phyloP scores from a whole-genome alignment of 164 flowering plant genomes.

The Stephania cephalantha region DNA sequence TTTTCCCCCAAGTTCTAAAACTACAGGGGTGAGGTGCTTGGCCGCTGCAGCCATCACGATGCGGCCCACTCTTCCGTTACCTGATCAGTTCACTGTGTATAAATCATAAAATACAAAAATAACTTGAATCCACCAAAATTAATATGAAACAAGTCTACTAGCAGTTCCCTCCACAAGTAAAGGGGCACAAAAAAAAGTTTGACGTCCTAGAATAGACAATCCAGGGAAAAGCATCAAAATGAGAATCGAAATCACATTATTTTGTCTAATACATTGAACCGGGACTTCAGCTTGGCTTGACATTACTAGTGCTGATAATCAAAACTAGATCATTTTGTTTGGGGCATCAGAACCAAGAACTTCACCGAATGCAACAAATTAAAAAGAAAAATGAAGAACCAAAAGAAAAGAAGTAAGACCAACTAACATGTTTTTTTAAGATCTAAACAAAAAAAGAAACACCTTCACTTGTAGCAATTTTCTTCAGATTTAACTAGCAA shows the following conservation, averaged over 20 bases:
- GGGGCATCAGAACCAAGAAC: not conserved
- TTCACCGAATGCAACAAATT: not conserved
- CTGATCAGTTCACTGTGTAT: constrained; percentile 30
- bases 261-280: not conserved
- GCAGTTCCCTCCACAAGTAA: not conserved
- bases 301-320: not conserved
- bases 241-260: too few species aligned
- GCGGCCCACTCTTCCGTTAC: constrained; percentile 75
- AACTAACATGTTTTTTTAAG: not conserved
- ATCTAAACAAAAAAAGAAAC: not conserved
- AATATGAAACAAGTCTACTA: not conserved
- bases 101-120: not conserved
- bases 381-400: not conserved
- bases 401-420: not conserved
- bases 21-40: constrained; percentile 90
- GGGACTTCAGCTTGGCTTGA: not conserved
- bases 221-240: not conserved
- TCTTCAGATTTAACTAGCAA: not conserved
- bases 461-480: not conserved
- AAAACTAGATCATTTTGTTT: not conserved
- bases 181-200: not conserved
- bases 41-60: constrained; percentile 90
- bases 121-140: not conserved
- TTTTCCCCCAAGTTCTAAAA: constrained; percentile 96
- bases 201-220: not conserved